phyloP scores from a whole-genome alignment of 805 yeast species.

The Cyberlindnera xishuangbannaensis region DNA sequence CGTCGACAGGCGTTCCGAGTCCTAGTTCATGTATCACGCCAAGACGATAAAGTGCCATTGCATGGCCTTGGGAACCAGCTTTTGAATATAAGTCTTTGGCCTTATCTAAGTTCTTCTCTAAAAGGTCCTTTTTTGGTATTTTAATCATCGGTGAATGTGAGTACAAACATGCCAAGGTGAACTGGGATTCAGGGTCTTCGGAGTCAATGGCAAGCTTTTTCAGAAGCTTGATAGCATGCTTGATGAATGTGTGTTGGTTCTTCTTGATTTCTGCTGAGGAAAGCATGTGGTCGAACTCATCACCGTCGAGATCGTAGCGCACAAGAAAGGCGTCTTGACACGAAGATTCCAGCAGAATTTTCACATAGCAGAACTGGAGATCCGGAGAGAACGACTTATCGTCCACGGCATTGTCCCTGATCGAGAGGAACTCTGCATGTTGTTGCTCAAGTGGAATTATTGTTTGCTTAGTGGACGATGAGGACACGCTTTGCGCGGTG shows the following conservation, averaged over 20 bases:
- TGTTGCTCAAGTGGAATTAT: conserved; percentile 7
- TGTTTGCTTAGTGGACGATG: no score
- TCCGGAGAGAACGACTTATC: conserved; percentile 2
- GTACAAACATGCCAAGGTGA: conserved; percentile 56
- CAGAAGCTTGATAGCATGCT: conserved; percentile 53
- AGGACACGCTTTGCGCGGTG: no score
- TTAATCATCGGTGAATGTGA: conserved; percentile 43
- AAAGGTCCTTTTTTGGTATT: conserved; percentile 40
- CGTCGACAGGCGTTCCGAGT: conserved; percentile 42
- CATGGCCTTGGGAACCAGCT: conserved; percentile 53
- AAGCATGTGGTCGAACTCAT: conserved; percentile 29
- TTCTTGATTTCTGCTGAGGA: conserved; percentile 39
- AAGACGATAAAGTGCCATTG: conserved; percentile 59
- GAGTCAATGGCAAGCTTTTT: conserved; percentile 47
- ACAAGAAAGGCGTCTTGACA: conserved; percentile 6
- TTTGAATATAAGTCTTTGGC: conserved; percentile 57
- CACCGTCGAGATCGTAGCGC: conserved; percentile 43
- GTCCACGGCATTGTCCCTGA: neutral
- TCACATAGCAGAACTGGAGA: no score
- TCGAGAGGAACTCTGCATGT: conserved; percentile 1
- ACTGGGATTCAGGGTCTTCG: conserved; percentile 51
- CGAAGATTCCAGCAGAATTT: conserved; percentile 2
- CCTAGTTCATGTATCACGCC: conserved; percentile 71
- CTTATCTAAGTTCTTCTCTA: conserved; percentile 49
- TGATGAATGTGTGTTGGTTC: conserved; percentile 49